Percentiles rank a stretch among this genome's conserved stretches.
These are phyloP conservation scores for Sclerotinia trifoliorum DNA, from an alignment of 2,329 filamentous ascomycete genomes.

Conservation along the genomic window DNA sequence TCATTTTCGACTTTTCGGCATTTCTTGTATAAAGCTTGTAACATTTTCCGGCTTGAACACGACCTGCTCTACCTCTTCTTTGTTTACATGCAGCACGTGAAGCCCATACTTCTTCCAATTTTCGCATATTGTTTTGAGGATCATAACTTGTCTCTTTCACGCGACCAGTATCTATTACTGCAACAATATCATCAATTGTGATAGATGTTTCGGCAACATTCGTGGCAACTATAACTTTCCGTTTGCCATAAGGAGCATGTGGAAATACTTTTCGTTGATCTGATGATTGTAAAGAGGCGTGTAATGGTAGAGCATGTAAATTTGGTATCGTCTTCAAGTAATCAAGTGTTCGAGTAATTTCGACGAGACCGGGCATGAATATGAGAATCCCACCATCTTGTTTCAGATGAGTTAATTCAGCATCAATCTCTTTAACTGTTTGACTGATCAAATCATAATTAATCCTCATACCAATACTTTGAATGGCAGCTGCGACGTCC, in stretches of 20 bases:
- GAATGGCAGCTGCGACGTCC: slow-evolving; percentile 67
- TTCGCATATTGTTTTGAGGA: slow-evolving; percentile 87
- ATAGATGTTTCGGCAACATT: slow-evolving; percentile 99
- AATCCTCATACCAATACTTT: slow-evolving; percentile 75
- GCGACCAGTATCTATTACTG: slow-evolving; percentile 89
- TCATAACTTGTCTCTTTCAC: slow-evolving; percentile 98
- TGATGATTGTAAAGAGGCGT: slow-evolving; percentile 83
- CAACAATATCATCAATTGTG: slow-evolving; percentile 95
- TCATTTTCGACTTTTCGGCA: slow-evolving; percentile 78
- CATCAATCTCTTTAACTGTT: slow-evolving; percentile 78
- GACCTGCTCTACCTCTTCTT: slow-evolving; percentile 84
- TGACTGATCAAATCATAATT: slow-evolving; percentile 86
- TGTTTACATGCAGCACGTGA: slow-evolving; percentile 94
- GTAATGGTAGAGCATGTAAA: slow-evolving; percentile 79
- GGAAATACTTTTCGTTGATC: slow-evolving; percentile 89
- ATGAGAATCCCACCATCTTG: slow-evolving; percentile 88
- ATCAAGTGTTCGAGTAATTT: slow-evolving; percentile 80
- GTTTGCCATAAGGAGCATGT: slow-evolving; percentile 70
- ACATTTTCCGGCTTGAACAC: slow-evolving; percentile 86
- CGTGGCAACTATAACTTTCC: slow-evolving; percentile 91
- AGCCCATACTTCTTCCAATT: slow-evolving; percentile 92
- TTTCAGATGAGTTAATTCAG: slow-evolving; percentile 61
- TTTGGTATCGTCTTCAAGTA: slow-evolving; percentile 62
- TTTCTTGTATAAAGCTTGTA: slow-evolving; percentile 93
- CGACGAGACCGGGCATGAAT: slow-evolving; percentile 86